phyloP scores from a whole-genome alignment of 202 grass and related monocot genomes.

The Elaeis oleifera region DNA sequence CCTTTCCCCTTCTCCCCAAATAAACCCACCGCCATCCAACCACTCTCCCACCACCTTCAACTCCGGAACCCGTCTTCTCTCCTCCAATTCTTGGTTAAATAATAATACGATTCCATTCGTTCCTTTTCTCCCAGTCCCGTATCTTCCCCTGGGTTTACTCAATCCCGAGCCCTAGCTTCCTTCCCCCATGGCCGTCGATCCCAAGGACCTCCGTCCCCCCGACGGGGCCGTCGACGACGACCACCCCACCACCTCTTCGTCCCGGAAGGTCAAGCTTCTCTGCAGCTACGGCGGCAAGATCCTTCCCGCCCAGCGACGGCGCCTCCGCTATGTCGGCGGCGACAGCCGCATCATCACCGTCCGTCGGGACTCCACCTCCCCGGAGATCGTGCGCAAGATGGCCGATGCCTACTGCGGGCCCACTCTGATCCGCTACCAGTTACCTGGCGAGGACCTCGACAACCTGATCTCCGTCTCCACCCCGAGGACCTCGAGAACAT shows the following conservation, averaged over 20 bases:
- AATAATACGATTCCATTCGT: too few relatives aligned
- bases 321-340: slow-evolving; percentile 88
- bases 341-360: slow-evolving; percentile 93
- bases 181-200: slow-evolving; percentile 4
- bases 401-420: slow-evolving; percentile 41
- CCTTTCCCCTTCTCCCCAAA: too few relatives aligned
- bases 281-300: slow-evolving; percentile 26
- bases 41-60: too few relatives aligned
- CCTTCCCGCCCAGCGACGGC: slow-evolving; percentile 75
- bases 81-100: too few relatives aligned
- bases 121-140: too few relatives aligned
- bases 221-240: background rate
- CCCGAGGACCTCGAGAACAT: slow-evolving; percentile 95
- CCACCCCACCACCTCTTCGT: background rate
- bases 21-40: too few relatives aligned
- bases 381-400: slow-evolving; percentile 42
- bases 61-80: too few relatives aligned
- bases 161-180: background rate
- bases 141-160: background rate
- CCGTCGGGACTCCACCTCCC: slow-evolving; percentile 45
- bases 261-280: slow-evolving; percentile 40
- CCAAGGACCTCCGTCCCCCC: background rate
- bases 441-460: slow-evolving; percentile 90
- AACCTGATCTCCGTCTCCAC: slow-evolving; percentile 92
- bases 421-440: slow-evolving; percentile 40